Conservation (phyloP, 306 rosid genomes). For the Cicer judaicum region DNA sequence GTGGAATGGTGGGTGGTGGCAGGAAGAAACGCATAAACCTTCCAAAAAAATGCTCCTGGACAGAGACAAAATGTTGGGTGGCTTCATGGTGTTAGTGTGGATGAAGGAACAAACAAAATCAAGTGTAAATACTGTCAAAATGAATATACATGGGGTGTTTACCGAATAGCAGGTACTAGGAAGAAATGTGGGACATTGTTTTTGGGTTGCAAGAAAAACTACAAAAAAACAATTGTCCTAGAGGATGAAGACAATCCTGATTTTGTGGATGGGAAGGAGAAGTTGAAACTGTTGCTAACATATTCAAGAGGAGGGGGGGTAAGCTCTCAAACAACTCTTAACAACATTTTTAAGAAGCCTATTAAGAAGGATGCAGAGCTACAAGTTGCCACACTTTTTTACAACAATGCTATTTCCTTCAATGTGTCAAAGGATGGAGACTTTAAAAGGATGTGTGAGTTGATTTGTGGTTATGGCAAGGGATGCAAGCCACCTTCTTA, state of each 20-base stretch:
- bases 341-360: neutral
- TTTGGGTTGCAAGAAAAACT: neutral
- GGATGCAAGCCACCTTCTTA: neutral
- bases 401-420: neutral
- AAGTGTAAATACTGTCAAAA: neutral
- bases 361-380: neutral
- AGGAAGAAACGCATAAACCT: neutral
- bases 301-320: neutral
- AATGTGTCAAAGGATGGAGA: neutral
- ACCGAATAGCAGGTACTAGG: neutral
- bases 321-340: neutral
- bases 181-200: neutral
- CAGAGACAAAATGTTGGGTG: neutral
- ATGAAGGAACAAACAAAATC: neutral
- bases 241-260: neutral
- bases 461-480: neutral
- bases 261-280: neutral
- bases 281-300: neutral
- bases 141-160: neutral
- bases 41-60: neutral
- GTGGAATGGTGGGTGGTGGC: no score
- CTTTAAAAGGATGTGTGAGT: neutral
- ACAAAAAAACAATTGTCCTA: neutral
- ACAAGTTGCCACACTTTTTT: neutral
- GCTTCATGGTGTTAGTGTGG: neutral